Base-by-base conservation (phyloP, 768 basidiomycete species). In the Hericium coralloides region DNA sequence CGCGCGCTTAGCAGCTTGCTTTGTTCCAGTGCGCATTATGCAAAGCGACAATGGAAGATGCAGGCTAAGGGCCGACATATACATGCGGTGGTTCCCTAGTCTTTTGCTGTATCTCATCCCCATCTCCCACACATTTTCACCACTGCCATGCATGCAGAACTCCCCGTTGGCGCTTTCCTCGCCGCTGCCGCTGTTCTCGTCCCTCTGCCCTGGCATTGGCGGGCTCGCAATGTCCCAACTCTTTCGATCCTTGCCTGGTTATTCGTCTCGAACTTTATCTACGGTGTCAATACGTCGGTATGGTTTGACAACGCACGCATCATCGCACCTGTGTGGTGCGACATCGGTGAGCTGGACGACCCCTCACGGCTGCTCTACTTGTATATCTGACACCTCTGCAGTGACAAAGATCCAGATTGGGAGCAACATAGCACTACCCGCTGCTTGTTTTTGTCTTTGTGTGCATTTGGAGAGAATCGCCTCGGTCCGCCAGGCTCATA, bases 261-360 rank as follows among this genome's bases (percentile, higher is more conserved):
- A 10, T 36, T 66, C 39, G 57, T 67, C 22, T 60, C 63, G n/a
- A 72, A 66, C 53, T 20, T 76, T 17, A 64, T 73, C 7, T 67
- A 67, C 53, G 70, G 75, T 38, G 58, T 74, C 45, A 70, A 76
- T 61, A 55, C 66, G 15, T 60, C 75, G 18, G 53, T 72, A 1
- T 74, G 71, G 73, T 58, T 59, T 17, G 65, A 67, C 47, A 69
- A 65, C 52, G 43, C 59, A 18, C 57, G 39, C 0, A 60, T 68
- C 43, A 56, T 23, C 3, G 45, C 61, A 1, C 67, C 69, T 3
- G 64, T 71, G 9, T 74, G 72, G 71, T 74, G 74, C 55, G 74
- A 74, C 55, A 69, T 75, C 37, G 56, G 74, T 76, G 26, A 31
- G 26, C n/a, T n/a, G n/a, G n/a, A n/a, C n/a, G n/a, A n/a, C n/a